phyloP scores from a whole-genome alignment of 139 green algal species.

The Haematococcus sp. region DNA sequence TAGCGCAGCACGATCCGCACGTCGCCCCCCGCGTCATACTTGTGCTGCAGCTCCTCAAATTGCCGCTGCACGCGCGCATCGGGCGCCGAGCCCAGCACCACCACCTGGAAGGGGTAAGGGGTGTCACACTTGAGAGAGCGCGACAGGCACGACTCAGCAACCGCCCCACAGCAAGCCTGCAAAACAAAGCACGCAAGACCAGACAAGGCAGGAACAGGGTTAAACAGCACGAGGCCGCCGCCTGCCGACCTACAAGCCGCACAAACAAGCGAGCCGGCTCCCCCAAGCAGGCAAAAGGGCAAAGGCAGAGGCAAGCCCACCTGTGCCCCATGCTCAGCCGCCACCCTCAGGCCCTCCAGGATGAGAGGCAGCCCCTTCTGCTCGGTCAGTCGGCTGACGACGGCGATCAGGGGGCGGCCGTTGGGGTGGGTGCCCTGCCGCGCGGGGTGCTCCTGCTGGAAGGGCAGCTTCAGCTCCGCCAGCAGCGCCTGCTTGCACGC shows the following conservation, averaged over 20 bases:
- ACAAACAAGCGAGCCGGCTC: too few relatives aligned
- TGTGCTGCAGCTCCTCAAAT: constrained; percentile 42
- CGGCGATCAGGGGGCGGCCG: constrained; percentile 73
- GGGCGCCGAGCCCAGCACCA: constrained; percentile 38
- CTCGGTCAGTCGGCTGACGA: constrained; percentile 85
- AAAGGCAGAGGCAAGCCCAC: too few relatives aligned
- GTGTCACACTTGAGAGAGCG: too few relatives aligned
- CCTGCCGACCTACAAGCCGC: too few relatives aligned
- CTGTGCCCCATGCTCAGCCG: constrained; percentile 23
- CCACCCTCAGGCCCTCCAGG: constrained; percentile 41
- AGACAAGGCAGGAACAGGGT: too few relatives aligned
- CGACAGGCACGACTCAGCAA: too few relatives aligned
- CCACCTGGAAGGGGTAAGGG: too few relatives aligned
- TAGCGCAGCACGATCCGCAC: constrained; percentile 59
- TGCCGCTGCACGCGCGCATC: constrained; percentile 44
- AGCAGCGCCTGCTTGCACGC: constrained; percentile 55
- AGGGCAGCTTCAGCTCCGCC: constrained; percentile 36
- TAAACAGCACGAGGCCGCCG: too few relatives aligned
- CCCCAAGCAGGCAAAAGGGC: too few relatives aligned
- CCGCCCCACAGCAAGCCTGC: too few relatives aligned
- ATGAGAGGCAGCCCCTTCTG: constrained; percentile 95
- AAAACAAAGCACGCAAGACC: too few relatives aligned
- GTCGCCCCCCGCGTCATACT: constrained; percentile 39
- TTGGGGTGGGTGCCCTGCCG: not conserved
- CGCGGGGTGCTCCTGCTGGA: not conserved